A percentile compares a stretch with the other conserved stretches of the same genome.
These are phyloP conservation scores for Logfia minima DNA, from an alignment of 129 eudicot species.

Conservation along the genomic window DNA sequence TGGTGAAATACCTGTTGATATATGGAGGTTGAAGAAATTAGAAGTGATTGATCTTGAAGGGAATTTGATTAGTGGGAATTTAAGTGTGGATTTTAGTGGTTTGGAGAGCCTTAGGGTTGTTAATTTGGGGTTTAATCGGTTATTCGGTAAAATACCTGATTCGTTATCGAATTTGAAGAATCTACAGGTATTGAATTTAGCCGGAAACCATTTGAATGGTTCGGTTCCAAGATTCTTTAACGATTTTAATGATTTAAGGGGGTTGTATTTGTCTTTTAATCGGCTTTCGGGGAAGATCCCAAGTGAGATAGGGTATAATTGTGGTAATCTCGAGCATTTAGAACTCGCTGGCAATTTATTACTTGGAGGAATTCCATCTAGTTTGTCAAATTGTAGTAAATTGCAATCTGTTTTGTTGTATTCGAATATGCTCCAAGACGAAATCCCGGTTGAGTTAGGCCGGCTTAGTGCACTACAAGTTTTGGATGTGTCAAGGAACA, in stretches of 20 bases:
- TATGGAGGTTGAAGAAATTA: conserved; percentile 71
- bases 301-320: conserved; percentile 46
- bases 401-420: conserved; percentile 50
- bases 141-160: conserved; percentile 56
- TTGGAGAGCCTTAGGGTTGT: conserved; percentile 57
- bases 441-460: conserved; percentile 64
- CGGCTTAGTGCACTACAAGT: conserved; percentile 55
- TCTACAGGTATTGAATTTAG: conserved; percentile 65
- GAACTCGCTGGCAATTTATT: conserved; percentile 68
- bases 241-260: conserved; percentile 52
- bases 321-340: conserved; percentile 63
- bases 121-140: conserved; percentile 77
- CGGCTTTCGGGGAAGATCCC: conserved; percentile 59
- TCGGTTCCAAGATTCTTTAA: conserved; percentile 60
- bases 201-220: conserved; percentile 63
- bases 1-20: conserved; percentile 60
- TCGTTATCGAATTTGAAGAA: conserved; percentile 49
- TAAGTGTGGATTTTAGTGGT: conserved; percentile 44
- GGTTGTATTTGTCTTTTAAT: conserved; percentile 72
- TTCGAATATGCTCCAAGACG: conserved; percentile 66
- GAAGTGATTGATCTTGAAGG: conserved; percentile 93
- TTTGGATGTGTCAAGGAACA: conserved; percentile 77
- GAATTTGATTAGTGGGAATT: conserved; percentile 48
- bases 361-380: conserved; percentile 49
- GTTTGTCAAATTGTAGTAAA: conserved; percentile 57